phyloP scores from a whole-genome alignment of 176 grass and related monocot species.

The Dendrocalamus sinicus region DNA sequence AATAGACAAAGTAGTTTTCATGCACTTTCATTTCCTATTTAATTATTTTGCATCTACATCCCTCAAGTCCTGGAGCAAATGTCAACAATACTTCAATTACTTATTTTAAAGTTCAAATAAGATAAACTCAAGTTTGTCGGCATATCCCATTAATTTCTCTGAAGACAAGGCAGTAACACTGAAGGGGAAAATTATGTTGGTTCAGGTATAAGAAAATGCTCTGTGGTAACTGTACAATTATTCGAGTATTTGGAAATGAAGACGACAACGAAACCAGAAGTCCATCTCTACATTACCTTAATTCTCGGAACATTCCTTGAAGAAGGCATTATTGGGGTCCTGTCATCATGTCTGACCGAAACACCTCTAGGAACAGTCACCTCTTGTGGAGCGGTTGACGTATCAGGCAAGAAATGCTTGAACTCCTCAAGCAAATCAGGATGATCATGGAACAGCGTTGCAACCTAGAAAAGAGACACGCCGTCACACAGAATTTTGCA shows the following conservation, averaged over 20 bases:
- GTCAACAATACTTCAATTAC: background rate
- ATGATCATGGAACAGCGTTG: slow-evolving; percentile 60
- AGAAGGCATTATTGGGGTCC: slow-evolving; percentile 49
- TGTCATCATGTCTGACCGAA: slow-evolving; percentile 50
- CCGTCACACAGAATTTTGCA: background rate
- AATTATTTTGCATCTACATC: background rate
- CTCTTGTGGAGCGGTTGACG: slow-evolving; percentile 35
- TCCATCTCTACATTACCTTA: background rate
- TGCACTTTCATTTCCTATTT: background rate
- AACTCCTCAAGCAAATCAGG: slow-evolving; percentile 76
- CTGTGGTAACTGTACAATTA: background rate
- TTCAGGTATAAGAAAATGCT: slow-evolving; percentile 2
- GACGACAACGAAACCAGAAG: background rate
- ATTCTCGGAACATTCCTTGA: slow-evolving; percentile 40
- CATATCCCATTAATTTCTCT: background rate
- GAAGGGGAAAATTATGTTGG: background rate
- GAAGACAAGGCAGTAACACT: background rate
- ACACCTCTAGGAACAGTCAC: slow-evolving; percentile 42
- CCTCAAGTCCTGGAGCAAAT: background rate
- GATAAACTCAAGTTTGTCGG: background rate
- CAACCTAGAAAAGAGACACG: slow-evolving; percentile 52
- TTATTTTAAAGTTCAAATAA: background rate
- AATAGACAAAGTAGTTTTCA: background rate
- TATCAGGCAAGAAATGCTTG: slow-evolving; percentile 72
- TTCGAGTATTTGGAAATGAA: background rate